Conservation (phyloP, 495 filamentous ascomycete genomes). For the Daldinia childiae region DNA sequence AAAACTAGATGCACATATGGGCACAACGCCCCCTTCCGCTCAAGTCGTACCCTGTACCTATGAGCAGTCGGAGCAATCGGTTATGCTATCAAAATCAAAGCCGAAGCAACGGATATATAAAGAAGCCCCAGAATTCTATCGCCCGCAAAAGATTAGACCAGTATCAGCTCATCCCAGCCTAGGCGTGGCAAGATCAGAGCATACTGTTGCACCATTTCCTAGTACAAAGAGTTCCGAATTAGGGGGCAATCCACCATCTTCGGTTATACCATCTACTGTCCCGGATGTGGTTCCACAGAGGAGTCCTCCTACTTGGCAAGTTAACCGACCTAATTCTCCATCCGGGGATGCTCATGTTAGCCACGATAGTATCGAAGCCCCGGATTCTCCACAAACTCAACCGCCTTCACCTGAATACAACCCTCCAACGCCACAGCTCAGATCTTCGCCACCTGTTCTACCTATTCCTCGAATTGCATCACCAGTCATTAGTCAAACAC, state of each 20-base stretch:
- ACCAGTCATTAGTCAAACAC: not conserved
- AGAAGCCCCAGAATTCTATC: constrained; percentile 27
- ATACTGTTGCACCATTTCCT: not conserved
- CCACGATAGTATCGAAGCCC: not conserved
- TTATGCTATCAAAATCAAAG: not conserved
- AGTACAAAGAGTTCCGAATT: constrained; percentile 27
- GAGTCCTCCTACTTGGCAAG: not conserved
- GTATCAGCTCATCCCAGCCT: constrained; percentile 10
- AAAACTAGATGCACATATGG: constrained; percentile 22
- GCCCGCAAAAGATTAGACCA: constrained; percentile 9
- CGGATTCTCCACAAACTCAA: constrained; percentile 10
- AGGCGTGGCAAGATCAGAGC: not conserved
- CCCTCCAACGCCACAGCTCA: constrained; percentile 11
- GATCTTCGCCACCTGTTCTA: constrained; percentile 49
- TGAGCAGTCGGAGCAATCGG: constrained; percentile 26
- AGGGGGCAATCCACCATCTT: constrained; percentile 25
- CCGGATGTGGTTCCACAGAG: constrained; percentile 1
- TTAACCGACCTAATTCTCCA: not conserved
- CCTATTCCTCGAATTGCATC: constrained; percentile 11
- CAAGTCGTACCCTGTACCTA: constrained; percentile 54
- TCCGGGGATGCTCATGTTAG: not conserved
- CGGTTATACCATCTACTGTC: constrained; percentile 44
- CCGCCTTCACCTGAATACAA: constrained; percentile 22
- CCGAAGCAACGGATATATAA: constrained; percentile 29
- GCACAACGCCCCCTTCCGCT: constrained; percentile 53